Evolutionary conservation across 140 eudicot genomes (phyloP), one percentile per base, ranked within the genome.

Genomic region (Bidens hawaiensis): DNA sequence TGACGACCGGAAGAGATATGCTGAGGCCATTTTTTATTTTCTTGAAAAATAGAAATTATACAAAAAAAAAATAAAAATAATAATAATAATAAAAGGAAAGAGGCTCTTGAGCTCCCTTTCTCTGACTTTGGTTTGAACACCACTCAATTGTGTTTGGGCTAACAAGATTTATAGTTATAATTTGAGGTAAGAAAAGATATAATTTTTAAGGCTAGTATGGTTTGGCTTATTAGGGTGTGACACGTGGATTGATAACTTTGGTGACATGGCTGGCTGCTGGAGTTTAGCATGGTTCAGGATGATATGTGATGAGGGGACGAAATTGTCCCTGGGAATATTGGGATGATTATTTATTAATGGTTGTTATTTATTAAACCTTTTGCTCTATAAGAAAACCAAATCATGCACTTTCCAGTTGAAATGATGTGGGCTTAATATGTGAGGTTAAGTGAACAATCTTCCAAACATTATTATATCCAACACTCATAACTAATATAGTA

Each of bases 1-100:
- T 5, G 97, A 81, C 28, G 94, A 75, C 83, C 82, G 86, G 84
- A 86, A 81, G 42, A 89, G 94, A 66, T 79, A 79, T 56, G 97
- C 82, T 45, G 97, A 75, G 16, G 88, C 79, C 78, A 78, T 58
- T 53, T 67, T 65, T 42, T 21, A 42, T 67, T 61, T 33, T 21
- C 15, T 31, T 33, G 4, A 12, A 42, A 69, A 17, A 11, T 25
- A 4, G 34, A 54, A 54, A 23, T 19, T 65, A 34, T 27, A 60
- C 22, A 15, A 21, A 53, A 42, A 60, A 33, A 15, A 21, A 53
- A 42, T 5, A 36, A 25, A 13, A 25, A 15, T 30, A 22, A 27
- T 17, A 60, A 41, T 17, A 51, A 17, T n/a, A n/a, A 60, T 13
- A 30, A 16, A 54, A 52, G 62, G 55, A 33, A 68, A 66, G 67